phyloP scores from a whole-genome alignment of 495 filamentous ascomycete species.

The Recurvomyces mirabilis region DNA sequence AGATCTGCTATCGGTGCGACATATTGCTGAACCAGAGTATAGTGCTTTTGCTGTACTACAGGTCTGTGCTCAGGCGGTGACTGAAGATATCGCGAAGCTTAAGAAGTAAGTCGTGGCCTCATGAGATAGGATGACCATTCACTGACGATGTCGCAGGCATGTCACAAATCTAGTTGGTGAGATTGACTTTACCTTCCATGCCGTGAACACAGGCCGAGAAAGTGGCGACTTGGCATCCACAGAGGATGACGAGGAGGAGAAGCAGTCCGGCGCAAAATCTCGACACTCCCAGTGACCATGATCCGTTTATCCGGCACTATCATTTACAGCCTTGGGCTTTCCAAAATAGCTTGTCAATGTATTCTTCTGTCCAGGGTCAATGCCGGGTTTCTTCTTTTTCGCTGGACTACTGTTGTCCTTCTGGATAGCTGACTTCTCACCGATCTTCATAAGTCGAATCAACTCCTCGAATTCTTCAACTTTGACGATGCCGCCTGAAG shows the following conservation, averaged over 20 bases:
- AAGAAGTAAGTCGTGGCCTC: slow-evolving; percentile 34
- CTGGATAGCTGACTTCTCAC: slow-evolving; percentile 33
- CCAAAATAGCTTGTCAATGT: slow-evolving; percentile 39
- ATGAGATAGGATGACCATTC: background rate
- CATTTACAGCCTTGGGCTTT: slow-evolving; percentile 1
- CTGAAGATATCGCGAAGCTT: slow-evolving; percentile 54
- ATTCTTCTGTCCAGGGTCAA: slow-evolving; percentile 34
- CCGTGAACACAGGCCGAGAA: background rate
- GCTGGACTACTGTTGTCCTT: slow-evolving; percentile 23
- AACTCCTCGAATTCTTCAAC: slow-evolving; percentile 46
- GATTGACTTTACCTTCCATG: slow-evolving; percentile 68
- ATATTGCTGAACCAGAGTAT: slow-evolving; percentile 67
- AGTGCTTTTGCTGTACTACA: slow-evolving; percentile 72
- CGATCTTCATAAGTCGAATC: slow-evolving; percentile 41
- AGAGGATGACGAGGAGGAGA: background rate
- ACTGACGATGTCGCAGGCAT: slow-evolving; percentile 11
- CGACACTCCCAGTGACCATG: no score
- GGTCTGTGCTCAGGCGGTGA: slow-evolving; percentile 61
- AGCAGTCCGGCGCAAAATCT: no score
- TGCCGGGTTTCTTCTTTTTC: slow-evolving; percentile 26
- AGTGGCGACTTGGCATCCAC: background rate
- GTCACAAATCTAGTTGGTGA: slow-evolving; percentile 69
- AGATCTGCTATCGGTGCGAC: slow-evolving; percentile 53
- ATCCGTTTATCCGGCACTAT: no score
- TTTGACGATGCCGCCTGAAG: slow-evolving; percentile 45